Percentiles rank a stretch among this genome's conserved stretches.
Conservation (phyloP, 2,329 filamentous ascomycete species). For the Aspergillus spinulosporus region DNA sequence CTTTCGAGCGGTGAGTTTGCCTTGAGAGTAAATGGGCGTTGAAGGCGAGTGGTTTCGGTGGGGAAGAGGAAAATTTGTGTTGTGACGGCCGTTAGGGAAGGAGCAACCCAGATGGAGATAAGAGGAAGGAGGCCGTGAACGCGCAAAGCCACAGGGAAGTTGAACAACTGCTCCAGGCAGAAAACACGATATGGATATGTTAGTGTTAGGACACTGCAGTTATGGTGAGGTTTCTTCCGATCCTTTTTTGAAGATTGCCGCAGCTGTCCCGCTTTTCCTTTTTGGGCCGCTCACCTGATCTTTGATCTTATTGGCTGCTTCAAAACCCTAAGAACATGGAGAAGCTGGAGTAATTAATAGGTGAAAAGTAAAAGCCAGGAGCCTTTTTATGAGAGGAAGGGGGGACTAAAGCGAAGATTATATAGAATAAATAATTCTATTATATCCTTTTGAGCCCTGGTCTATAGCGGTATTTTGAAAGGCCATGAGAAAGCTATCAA, state of each 20-base stretch:
- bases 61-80: slow-evolving; percentile 27
- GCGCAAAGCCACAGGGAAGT: slow-evolving; percentile 9
- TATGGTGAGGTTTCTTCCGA: slow-evolving; percentile 38
- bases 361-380: not conserved
- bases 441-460: not conserved
- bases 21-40: slow-evolving; percentile 12
- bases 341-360: slow-evolving; percentile 1
- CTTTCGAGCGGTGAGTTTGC: slow-evolving; percentile 11
- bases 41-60: slow-evolving; percentile 21
- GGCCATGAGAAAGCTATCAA: slow-evolving; percentile 6
- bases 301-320: slow-evolving; percentile 22
- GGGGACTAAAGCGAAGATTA: not conserved
- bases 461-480: slow-evolving; percentile 1
- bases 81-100: slow-evolving; percentile 25
- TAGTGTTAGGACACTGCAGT: slow-evolving; percentile 19
- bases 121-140: slow-evolving; percentile 17
- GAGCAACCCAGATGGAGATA: slow-evolving; percentile 25
- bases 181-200: slow-evolving; percentile 22
- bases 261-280: slow-evolving; percentile 25
- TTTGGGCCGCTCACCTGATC: slow-evolving; percentile 25
- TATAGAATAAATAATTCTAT: not conserved
- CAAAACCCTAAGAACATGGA: slow-evolving; percentile 20
- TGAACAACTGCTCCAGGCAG: slow-evolving; percentile 43
- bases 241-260: slow-evolving; percentile 27
- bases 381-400: not conserved